Evolutionary conservation across 768 basidiomycete genomes (phyloP).

Genomic region (Naganishia randhawae): DNA sequence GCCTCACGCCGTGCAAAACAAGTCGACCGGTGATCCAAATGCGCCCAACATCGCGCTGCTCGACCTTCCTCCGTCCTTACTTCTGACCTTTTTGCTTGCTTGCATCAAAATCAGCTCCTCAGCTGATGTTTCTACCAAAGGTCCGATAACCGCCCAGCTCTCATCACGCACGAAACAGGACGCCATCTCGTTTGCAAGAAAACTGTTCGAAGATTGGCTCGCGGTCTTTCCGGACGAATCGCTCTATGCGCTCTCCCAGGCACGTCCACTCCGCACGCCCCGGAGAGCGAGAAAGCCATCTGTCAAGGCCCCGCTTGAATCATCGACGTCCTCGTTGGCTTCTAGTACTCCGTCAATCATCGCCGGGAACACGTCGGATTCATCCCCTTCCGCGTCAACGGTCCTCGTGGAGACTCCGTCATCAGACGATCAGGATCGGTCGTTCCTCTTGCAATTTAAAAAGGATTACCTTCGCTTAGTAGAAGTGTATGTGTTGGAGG

Average conservation of each 20-base stretch:
- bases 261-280: not conserved
- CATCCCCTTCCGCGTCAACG: conserved; percentile 5
- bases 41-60: not conserved
- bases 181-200: conserved; percentile 17
- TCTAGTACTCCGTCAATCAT: not conserved
- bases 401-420: conserved; percentile 8
- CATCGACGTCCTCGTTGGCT: conserved; percentile 1
- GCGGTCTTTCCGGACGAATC: conserved; percentile 9
- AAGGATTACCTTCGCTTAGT: conserved; percentile 19
- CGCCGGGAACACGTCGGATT: not conserved
- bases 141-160: not conserved
- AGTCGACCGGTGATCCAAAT: not conserved
- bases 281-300: not conserved
- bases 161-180: not conserved
- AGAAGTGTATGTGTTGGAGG: conserved; percentile 24
- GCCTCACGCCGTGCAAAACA: not conserved
- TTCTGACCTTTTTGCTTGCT: conserved; percentile 9
- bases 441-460: conserved; percentile 13
- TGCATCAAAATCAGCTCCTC: conserved; percentile 20
- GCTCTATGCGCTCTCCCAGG: conserved; percentile 11
- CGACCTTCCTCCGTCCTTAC: conserved; percentile 4
- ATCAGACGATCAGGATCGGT: conserved; percentile 10
- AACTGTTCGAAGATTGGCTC: conserved; percentile 20
- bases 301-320: not conserved
- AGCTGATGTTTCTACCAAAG: not conserved